These are phyloP conservation scores for Camellia oleifera DNA, from an alignment of 179 eudicot species.

Conservation along the genomic window DNA sequence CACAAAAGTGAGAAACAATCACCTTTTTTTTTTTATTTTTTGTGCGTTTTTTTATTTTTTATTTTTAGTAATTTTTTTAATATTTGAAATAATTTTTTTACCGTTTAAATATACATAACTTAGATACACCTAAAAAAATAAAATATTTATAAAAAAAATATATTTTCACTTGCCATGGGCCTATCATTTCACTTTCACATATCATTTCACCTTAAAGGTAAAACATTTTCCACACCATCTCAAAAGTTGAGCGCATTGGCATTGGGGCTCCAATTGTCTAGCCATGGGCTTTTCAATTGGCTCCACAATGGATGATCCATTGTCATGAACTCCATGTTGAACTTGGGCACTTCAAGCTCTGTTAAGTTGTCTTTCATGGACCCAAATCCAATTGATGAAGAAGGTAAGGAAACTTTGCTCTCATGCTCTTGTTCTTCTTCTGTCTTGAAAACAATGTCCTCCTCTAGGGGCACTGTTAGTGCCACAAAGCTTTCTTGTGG, in stretches of 20 bases:
- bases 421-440: conserved; percentile 21
- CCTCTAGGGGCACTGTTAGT: not conserved
- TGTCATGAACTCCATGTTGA: conserved; percentile 31
- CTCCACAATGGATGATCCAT: conserved; percentile 49
- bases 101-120: no score
- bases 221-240: not conserved
- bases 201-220: not conserved
- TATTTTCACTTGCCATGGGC: not conserved
- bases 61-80: no score
- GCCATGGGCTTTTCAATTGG: conserved; percentile 59
- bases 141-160: no score
- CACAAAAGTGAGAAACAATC: no score
- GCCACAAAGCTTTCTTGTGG: conserved; percentile 5
- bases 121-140: no score
- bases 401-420: not conserved
- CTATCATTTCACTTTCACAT: not conserved
- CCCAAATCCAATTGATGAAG: not conserved
- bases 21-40: no score
- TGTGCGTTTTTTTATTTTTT: no score
- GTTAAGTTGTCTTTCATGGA: conserved; percentile 32
- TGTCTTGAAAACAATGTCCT: conserved; percentile 14
- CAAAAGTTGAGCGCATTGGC: conserved; percentile 25
- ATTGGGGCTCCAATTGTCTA: conserved; percentile 30
- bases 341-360: conserved; percentile 54
- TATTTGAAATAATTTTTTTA: no score